These are phyloP conservation scores for Kazachstania taianensis DNA, from an alignment of 805 yeast genomes.

Conservation along the genomic window DNA sequence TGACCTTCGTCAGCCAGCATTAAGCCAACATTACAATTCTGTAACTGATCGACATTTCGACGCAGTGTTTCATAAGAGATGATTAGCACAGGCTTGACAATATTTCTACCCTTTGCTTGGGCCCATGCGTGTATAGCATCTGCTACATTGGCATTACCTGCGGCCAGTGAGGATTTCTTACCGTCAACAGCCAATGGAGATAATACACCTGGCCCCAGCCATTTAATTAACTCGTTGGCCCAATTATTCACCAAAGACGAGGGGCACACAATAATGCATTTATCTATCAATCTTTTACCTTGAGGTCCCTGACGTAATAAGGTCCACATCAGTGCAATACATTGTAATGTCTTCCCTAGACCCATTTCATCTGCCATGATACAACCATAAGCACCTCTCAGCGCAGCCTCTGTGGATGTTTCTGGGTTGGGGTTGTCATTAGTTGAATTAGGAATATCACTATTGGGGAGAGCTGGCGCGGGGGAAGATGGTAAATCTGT, in stretches of 20 bases:
- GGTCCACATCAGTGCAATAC: conserved; percentile 89
- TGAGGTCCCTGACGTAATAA: conserved; percentile 80
- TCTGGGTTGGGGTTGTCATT: neutral
- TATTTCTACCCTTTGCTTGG: conserved; percentile 71
- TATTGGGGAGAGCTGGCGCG: neutral
- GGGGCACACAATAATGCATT: conserved; percentile 90
- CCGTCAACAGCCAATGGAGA: conserved; percentile 92
- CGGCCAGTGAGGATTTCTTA: conserved; percentile 46
- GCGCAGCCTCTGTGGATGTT: conserved; percentile 20
- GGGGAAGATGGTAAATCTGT: conserved; percentile 1
- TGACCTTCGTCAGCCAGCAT: conserved; percentile 84
- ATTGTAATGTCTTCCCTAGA: conserved; percentile 81
- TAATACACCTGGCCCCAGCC: conserved; percentile 89
- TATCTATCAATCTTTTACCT: conserved; percentile 68
- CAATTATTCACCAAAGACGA: conserved; percentile 88
- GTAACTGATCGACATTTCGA: conserved; percentile 67
- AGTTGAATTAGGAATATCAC: neutral
- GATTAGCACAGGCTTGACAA: conserved; percentile 87
- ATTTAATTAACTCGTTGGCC: conserved; percentile 92
- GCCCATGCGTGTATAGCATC: conserved; percentile 75
- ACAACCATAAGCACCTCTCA: conserved; percentile 82
- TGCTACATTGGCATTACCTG: conserved; percentile 47
- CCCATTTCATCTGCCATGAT: conserved; percentile 99
- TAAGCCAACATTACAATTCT: conserved; percentile 73
- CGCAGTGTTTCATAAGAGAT: conserved; percentile 91